These are phyloP conservation scores for Prunus kanzakura DNA, from an alignment of 306 rosid species.

Conservation along the genomic window DNA sequence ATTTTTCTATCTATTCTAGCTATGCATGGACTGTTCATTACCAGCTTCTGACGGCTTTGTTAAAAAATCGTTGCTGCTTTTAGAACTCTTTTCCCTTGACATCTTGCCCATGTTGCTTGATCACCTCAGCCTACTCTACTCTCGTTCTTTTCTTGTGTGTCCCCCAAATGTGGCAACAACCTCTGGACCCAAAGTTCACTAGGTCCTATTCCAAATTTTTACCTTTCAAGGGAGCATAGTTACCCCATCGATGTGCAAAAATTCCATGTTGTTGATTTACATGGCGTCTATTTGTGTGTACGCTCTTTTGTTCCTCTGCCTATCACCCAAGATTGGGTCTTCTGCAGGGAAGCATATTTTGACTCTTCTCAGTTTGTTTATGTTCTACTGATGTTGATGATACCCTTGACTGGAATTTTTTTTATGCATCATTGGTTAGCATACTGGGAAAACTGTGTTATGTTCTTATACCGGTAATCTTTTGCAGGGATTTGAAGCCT, in stretches of 20 bases:
- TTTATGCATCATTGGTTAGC: background rate
- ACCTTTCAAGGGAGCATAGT: background rate
- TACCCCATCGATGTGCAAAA: background rate
- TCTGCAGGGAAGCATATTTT: background rate
- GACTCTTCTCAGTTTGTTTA: background rate
- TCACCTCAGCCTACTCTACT: background rate
- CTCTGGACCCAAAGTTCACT: background rate
- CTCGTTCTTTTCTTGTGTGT: background rate
- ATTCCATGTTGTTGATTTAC: background rate
- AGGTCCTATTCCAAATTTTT: background rate
- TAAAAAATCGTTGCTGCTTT: no score
- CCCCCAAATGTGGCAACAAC: background rate
- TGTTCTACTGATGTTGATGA: background rate
- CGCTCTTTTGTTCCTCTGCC: background rate
- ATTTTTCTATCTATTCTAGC: background rate
- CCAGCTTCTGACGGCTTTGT: no score
- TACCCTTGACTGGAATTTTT: background rate
- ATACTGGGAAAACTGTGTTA: background rate
- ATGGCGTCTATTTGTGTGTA: background rate
- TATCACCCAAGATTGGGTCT: background rate
- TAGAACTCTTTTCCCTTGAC: background rate
- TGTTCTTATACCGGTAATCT: background rate
- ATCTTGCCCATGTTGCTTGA: background rate
- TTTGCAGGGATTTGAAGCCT: conserved; percentile 88
- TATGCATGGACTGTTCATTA: no score